Evolutionary conservation across 257 asterid genomes (phyloP).

Genomic region (Dorcoceras hygrometricum): DNA sequence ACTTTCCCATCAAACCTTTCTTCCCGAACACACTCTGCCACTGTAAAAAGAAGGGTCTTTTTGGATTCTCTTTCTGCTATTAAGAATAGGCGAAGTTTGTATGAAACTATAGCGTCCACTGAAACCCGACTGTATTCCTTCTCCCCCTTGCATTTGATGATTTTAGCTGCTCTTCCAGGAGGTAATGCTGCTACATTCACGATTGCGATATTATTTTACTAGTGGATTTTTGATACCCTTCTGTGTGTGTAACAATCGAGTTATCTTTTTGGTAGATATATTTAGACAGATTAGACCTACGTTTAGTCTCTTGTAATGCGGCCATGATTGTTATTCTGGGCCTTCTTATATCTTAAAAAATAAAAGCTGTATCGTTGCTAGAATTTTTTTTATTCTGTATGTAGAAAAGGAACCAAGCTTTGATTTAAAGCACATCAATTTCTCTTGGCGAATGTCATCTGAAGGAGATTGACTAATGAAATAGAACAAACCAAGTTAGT

Average conservation of each 20-base stretch:
- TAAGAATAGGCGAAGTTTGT: slow-evolving; percentile 12
- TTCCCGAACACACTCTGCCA: background rate
- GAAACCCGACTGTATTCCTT: slow-evolving; percentile 53
- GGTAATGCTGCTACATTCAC: slow-evolving; percentile 40
- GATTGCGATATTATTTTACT: background rate
- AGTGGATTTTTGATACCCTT: background rate
- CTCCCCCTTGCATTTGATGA: slow-evolving; percentile 51
- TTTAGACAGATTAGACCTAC: no score
- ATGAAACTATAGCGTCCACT: slow-evolving; percentile 28
- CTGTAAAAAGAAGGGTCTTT: slow-evolving; percentile 15
- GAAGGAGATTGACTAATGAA: background rate
- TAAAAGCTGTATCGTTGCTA: background rate
- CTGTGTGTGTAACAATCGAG: background rate
- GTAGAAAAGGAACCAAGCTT: background rate
- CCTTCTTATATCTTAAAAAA: no score
- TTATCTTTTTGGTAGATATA: background rate
- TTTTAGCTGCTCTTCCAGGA: slow-evolving; percentile 79
- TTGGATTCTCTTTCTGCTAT: slow-evolving; percentile 30
- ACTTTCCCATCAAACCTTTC: slow-evolving; percentile 22
- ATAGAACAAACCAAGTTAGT: no score
- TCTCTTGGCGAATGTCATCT: no score
- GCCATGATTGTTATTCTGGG: no score
- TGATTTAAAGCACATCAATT: background rate
- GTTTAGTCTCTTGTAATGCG: no score
- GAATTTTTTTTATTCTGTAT: background rate